Conservation (phyloP, 371 early-diverging fungal genomes). For the Haplosporangium sp. region DNA sequence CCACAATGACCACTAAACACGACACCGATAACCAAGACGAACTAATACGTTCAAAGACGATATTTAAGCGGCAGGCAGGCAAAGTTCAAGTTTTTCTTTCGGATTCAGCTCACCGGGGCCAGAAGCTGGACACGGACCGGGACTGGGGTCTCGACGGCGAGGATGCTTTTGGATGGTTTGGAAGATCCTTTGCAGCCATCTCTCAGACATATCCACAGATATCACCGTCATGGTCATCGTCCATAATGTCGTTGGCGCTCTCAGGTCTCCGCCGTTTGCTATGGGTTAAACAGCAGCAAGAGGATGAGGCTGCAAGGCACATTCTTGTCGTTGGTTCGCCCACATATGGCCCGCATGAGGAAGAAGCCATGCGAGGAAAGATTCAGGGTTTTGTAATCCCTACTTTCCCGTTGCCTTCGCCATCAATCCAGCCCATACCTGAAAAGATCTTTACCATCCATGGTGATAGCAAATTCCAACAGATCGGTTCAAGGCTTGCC, state of each 20-base stretch:
- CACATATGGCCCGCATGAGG: constrained; percentile 19
- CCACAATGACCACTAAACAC: background rate
- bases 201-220: background rate
- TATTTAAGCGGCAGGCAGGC: constrained; percentile 30
- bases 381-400: constrained; percentile 42
- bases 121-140: constrained; percentile 24
- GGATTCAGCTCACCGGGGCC: constrained; percentile 7
- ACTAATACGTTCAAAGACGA: background rate
- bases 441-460: constrained; percentile 36
- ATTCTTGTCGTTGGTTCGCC: constrained; percentile 47
- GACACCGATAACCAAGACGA: constrained; percentile 4
- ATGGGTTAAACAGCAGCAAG: background rate
- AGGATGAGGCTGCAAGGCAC: background rate
- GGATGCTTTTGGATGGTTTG: constrained; percentile 42
- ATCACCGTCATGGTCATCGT: background rate
- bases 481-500: constrained; percentile 35
- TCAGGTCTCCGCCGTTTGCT: background rate
- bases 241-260: background rate
- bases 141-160: constrained; percentile 47
- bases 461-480: constrained; percentile 39
- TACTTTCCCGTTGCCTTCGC: background rate
- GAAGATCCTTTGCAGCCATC: constrained; percentile 30
- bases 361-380: constrained; percentile 39
- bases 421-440: background rate
- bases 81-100: constrained; percentile 34